Evolutionary conservation across 495 filamentous ascomycete genomes (phyloP), one percentile per base, ranked within the genome.

Genomic region (Chaetomidium leptoderma): DNA sequence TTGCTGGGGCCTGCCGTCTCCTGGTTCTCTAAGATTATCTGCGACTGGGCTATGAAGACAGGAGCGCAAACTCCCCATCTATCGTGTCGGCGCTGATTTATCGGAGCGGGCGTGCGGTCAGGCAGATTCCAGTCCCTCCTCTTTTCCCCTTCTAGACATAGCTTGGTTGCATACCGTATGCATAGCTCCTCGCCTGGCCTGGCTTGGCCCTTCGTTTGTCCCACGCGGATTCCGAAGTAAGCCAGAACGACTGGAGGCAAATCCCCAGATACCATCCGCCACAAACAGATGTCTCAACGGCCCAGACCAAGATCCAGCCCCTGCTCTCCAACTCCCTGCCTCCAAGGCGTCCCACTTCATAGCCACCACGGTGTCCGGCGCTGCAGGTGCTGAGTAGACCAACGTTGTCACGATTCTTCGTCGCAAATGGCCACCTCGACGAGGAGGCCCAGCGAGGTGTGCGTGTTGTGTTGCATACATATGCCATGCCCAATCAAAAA

Each of bases 11-110:
- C 58, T 61, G 64, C 62, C 61, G 64, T 65, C 63, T 59, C 45
- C 36, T 49, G 37, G 64, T 52, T 62, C 65, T 72, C 71, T 72
- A 72, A 77, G 74, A 74, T 74, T 72, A 77, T 76, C 66, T 72
- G 66, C 62, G 69, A 66, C 68, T 64, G 66, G 72, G 72, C 74
- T 78, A 78, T 66, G 60, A 72, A 66, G 68, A 71, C 69, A 76
- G 73, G 65, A 74, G 65, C 56, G 63, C 29, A 55, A 65, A 60
- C 59, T 70, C 65, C 60, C 55, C 54, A 54, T 57, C 56, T 60
- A 66, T 65, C 29, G 42, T 53, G 32, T 53, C 29, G 57, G 57
- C 35, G 57, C 24, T 45, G 57, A 26, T 30, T 48, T 11, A 43
- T 58, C 35, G 55, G n/a, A 23, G 46, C 32, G 30, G 16, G 35